These are phyloP conservation scores for Proliferodiscus dingleyae DNA, from an alignment of 2,329 filamentous ascomycete genomes.

Conservation along the genomic window DNA sequence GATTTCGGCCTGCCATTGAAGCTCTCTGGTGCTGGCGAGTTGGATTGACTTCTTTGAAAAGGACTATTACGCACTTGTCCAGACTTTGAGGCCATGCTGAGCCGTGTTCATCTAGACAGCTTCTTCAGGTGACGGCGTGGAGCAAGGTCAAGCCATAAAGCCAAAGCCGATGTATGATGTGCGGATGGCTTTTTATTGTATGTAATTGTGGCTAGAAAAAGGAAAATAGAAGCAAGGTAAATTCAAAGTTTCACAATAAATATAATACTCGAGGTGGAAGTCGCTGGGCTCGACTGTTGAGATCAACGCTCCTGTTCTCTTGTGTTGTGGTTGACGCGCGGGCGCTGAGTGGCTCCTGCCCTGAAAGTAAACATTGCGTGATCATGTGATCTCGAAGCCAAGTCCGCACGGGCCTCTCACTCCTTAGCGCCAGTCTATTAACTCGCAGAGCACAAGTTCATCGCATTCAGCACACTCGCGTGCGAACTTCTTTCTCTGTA, in stretches of 20 bases:
- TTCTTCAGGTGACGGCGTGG: background rate
- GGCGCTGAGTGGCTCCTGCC: conserved; percentile 2
- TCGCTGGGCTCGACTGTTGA: background rate
- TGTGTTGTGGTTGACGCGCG: background rate
- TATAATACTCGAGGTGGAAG: background rate
- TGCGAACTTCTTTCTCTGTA: too few relatives aligned
- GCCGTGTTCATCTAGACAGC: conserved; percentile 12
- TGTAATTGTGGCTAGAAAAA: background rate
- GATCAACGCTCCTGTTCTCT: background rate
- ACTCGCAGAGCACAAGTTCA: too few relatives aligned
- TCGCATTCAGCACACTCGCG: too few relatives aligned
- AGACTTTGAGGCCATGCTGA: conserved; percentile 51
- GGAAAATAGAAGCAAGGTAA: background rate
- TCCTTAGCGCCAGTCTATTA: background rate
- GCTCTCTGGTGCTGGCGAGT: conserved; percentile 54
- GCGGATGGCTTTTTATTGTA: background rate
- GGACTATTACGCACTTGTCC: conserved; percentile 76
- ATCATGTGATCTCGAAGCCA: background rate
- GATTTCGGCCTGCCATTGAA: conserved; percentile 66
- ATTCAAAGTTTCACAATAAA: background rate
- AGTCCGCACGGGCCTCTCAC: too few relatives aligned
- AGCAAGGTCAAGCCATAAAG: background rate
- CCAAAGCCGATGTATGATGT: background rate
- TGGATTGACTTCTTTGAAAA: conserved; percentile 65
- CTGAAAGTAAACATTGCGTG: conserved; percentile 5